Conservation (phyloP, 139 green algal species). For the Zygnema circumcarinatum region DNA sequence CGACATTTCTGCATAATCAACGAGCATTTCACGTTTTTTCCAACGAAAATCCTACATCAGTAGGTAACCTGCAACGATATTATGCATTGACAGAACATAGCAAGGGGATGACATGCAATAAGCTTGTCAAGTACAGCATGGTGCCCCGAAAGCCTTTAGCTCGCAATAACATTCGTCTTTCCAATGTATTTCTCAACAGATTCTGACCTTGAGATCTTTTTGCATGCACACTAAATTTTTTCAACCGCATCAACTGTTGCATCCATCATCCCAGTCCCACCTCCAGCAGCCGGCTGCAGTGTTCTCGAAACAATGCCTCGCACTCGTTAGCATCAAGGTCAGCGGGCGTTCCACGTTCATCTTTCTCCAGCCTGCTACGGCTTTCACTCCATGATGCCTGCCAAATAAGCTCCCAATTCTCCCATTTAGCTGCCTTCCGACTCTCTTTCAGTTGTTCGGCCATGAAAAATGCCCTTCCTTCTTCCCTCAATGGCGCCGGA, state of each 20-base stretch:
- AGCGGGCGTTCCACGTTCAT: neutral
- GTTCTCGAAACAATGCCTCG: constrained; percentile 8
- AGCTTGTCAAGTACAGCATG: neutral
- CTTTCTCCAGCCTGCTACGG: constrained; percentile 21
- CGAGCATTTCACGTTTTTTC: neutral
- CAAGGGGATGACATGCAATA: neutral
- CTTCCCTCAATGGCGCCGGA: neutral
- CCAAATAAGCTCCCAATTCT: neutral
- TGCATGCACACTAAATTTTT: too few relatives aligned
- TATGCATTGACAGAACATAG: neutral
- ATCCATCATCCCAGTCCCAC: too few relatives aligned
- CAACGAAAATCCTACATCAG: neutral
- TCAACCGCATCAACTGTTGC: too few relatives aligned
- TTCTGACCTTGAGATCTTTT: too few relatives aligned
- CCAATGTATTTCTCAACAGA: too few relatives aligned
- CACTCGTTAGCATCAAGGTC: neutral
- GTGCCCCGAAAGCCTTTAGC: neutral
- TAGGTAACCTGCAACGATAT: neutral
- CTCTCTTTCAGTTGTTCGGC: neutral
- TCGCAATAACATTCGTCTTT: too few relatives aligned
- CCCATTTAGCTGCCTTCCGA: neutral
- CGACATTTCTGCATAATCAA: neutral
- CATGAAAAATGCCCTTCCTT: neutral
- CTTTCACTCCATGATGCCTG: neutral
- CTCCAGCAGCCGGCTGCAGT: neutral